Conservation (phyloP, 352 stramenopile species). For the Phytophthora multivora region DNA sequence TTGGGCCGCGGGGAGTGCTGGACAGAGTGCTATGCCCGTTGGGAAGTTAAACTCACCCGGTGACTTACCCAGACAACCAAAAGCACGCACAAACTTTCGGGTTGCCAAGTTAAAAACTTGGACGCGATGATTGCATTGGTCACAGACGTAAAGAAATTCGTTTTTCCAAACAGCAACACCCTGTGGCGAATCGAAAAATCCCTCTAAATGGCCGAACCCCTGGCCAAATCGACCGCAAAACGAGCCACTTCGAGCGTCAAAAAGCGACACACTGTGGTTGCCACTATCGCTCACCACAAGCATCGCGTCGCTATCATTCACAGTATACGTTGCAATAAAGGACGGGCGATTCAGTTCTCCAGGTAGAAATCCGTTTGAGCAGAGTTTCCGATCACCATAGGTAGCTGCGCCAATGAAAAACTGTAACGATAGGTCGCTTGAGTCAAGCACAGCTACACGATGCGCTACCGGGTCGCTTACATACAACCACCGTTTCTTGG, state of each 20-base stretch:
- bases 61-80: slow-evolving; percentile 39
- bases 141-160: slow-evolving; percentile 51
- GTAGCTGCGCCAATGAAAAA: slow-evolving; percentile 59
- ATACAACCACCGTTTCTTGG: slow-evolving; percentile 30
- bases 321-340: slow-evolving; percentile 37
- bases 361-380: slow-evolving; percentile 50
- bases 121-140: slow-evolving; percentile 75
- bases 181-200: slow-evolving; percentile 62
- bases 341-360: slow-evolving; percentile 61
- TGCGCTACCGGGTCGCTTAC: slow-evolving; percentile 64
- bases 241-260: slow-evolving; percentile 40
- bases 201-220: slow-evolving; percentile 57
- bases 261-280: slow-evolving; percentile 67
- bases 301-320: background rate
- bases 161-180: slow-evolving; percentile 53
- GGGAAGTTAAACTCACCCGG: slow-evolving; percentile 60
- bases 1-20: slow-evolving; percentile 32
- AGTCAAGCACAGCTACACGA: slow-evolving; percentile 51
- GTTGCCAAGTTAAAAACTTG: slow-evolving; percentile 57
- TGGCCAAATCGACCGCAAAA: slow-evolving; percentile 50
- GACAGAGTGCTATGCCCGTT: slow-evolving; percentile 44
- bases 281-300: slow-evolving; percentile 63
- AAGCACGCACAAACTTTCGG: slow-evolving; percentile 23
- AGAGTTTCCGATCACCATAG: slow-evolving; percentile 55
- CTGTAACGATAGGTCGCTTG: slow-evolving; percentile 20